Evolutionary conservation across 805 yeast species (phyloP), one percentile per base, ranked within the genome.

Genomic region (Barnettozyma populi): DNA sequence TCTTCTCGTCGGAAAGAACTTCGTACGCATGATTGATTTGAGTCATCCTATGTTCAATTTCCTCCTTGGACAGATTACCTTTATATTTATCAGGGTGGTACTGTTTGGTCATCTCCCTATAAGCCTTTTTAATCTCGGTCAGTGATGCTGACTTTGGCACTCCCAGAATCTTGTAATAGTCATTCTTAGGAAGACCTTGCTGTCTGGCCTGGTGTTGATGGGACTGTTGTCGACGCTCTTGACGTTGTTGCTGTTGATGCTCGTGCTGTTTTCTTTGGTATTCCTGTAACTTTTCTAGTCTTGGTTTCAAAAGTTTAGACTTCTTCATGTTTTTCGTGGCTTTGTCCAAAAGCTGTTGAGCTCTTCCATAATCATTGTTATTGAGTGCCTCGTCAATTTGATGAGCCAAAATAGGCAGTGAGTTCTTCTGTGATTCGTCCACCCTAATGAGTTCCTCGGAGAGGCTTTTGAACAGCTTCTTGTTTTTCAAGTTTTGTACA

Each of bases 21-120:
- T 90, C 97, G 65, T 94, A 90, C 0, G 98, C 98, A 61, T 86
- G 88, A 65, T 92, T 94, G 53, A 92, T 86, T 47, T 84, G 90
- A 42, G 95, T 89, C 90, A 92, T 94, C 58, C 86, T 87, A 43
- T 71, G 71, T 65, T 89, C 96, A 34, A 85, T 84, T 49, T 84
- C 77, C 29, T 82, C 87, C 25, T 78, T 74, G 8, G 82, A 72
- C 50, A 84, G 63, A 35, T 83, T 87, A 32, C 80, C 82, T 57
- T 80, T 81, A 61, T 86, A 83, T 64, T 92, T 94, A 66, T 92
- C 99, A 0, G 99, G 99, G 62, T 92, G 99, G 64, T 76, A 88
- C 60, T 81, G 81, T 59, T 84, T 83, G 32, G 94, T 84, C 59
- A 83, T 77, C 7, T 80, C 73, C 49, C 97, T 73, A 67, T 90